Conservation (phyloP, 345 rosid species). For the Angophora floribunda region DNA sequence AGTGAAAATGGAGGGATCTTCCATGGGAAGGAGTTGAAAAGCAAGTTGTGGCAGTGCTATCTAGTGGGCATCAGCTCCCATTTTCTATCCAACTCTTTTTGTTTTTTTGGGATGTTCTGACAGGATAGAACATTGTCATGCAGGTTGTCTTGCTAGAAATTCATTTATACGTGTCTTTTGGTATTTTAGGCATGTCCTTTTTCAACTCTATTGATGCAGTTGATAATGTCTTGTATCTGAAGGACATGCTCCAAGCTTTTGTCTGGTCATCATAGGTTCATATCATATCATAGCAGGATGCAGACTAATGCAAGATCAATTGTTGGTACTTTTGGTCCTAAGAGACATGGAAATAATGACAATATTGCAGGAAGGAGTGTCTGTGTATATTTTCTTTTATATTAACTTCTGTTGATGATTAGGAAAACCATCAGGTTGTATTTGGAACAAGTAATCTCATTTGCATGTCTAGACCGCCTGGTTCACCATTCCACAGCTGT, state of each 20-base stretch:
- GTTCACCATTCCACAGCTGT: neutral
- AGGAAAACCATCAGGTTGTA: neutral
- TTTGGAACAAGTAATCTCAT: neutral
- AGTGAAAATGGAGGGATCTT: neutral
- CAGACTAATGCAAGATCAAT: neutral
- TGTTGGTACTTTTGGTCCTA: neutral
- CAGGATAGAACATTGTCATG: neutral
- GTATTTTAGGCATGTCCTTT: neutral
- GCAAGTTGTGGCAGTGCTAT: neutral
- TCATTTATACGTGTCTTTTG: neutral
- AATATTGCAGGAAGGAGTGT: neutral
- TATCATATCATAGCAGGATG: neutral
- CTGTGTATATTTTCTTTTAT: neutral
- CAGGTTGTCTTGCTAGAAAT: neutral
- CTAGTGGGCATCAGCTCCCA: neutral
- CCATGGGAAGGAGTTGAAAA: neutral
- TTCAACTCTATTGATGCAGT: neutral
- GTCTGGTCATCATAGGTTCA: neutral
- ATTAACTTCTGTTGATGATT: neutral
- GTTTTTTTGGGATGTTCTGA: neutral
- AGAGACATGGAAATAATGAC: neutral
- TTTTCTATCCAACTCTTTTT: neutral
- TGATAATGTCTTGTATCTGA: neutral
- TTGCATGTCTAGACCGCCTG: neutral
- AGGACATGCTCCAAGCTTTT: neutral